phyloP scores from a whole-genome alignment of 768 basidiomycete species.

The Hygrophorus russula region DNA sequence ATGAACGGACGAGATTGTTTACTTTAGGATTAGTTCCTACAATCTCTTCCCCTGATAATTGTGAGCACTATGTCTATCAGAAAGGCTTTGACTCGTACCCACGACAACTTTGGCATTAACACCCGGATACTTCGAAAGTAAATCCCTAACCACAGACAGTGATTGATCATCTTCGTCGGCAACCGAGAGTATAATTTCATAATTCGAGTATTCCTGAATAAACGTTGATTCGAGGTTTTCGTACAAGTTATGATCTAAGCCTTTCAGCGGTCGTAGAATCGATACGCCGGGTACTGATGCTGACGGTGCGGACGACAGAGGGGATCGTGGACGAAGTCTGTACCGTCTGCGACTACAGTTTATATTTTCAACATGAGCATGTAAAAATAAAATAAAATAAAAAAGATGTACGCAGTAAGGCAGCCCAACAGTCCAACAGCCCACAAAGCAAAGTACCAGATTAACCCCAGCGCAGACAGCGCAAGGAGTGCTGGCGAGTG shows the following conservation, averaged over 20 bases:
- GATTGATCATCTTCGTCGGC: slow-evolving; percentile 87
- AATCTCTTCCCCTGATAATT: slow-evolving; percentile 53
- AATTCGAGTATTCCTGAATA: slow-evolving; percentile 82
- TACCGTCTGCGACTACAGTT: slow-evolving; percentile 62
- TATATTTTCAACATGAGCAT: slow-evolving; percentile 1
- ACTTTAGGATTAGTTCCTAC: slow-evolving; percentile 96
- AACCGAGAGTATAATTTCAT: slow-evolving; percentile 84
- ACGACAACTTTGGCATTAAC: slow-evolving; percentile 66
- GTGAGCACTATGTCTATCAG: slow-evolving; percentile 1
- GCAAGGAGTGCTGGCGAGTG: slow-evolving; percentile 6
- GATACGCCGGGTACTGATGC: slow-evolving; percentile 73
- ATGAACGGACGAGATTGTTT: slow-evolving; percentile 87
- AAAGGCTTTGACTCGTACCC: slow-evolving; percentile 34
- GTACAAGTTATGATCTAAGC: slow-evolving; percentile 89
- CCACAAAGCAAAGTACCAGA: slow-evolving; percentile 60
- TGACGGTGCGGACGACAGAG: slow-evolving; percentile 35
- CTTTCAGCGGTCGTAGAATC: slow-evolving; percentile 89
- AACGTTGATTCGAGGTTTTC: slow-evolving; percentile 95
- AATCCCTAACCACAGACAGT: slow-evolving; percentile 65
- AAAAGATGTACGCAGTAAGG: slow-evolving; percentile 48
- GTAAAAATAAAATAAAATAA: too few relatives aligned
- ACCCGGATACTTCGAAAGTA: slow-evolving; percentile 68
- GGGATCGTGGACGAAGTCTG: slow-evolving; percentile 52
- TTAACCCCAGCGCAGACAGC: slow-evolving; percentile 30
- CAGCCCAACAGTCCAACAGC: slow-evolving; percentile 57